Conservation (phyloP, 2,329 filamentous ascomycete genomes). For the Rhexocercosporidium sp. region DNA sequence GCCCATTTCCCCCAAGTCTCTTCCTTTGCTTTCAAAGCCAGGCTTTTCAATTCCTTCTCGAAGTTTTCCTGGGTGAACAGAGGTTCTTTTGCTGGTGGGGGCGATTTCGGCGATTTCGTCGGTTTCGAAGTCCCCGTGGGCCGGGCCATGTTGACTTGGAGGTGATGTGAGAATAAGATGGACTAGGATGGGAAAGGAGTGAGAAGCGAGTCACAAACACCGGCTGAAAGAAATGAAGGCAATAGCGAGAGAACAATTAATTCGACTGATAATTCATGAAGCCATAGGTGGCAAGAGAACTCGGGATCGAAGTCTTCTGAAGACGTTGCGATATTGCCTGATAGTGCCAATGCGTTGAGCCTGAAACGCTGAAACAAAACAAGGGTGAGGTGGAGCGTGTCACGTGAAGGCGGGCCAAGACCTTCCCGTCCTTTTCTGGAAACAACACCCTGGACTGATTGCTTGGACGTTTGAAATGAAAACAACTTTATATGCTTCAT, state of each 20-base stretch:
- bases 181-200: background rate
- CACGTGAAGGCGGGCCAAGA: conserved; percentile 3
- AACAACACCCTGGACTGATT: background rate
- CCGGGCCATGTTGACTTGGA: conserved; percentile 26
- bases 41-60: conserved; percentile 42
- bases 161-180: background rate
- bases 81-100: conserved; percentile 27
- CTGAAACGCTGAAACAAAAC: conserved; percentile 31
- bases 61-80: conserved; percentile 43
- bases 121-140: conserved; percentile 1
- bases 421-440: background rate
- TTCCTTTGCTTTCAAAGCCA: conserved; percentile 42
- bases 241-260: background rate
- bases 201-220: conserved; percentile 1
- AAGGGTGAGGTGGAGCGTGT: background rate
- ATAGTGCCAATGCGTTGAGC: conserved; percentile 28
- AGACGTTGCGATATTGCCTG: conserved; percentile 27
- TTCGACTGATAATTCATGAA: background rate
- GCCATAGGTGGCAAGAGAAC: conserved; percentile 4
- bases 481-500: too few relatives aligned
- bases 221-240: background rate
- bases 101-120: conserved; percentile 24
- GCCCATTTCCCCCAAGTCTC: conserved; percentile 41
- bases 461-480: too few relatives aligned
- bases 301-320: conserved; percentile 13